Conservation (phyloP, 1,284 basidiomycete genomes). For the Sporisorium graminicola region DNA sequence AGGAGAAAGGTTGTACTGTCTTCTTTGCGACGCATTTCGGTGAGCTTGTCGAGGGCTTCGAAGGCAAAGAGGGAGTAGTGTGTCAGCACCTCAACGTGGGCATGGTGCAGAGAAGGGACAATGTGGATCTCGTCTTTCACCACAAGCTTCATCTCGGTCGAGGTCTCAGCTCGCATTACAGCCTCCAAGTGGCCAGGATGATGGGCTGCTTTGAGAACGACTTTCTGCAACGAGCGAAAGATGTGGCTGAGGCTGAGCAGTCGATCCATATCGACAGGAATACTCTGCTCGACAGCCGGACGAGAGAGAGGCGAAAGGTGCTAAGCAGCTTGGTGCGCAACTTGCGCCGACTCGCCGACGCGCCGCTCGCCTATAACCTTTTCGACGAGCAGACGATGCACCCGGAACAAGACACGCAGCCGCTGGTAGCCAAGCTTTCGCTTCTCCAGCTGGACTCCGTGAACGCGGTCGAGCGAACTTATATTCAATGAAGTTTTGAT, state of each 20-base stretch:
- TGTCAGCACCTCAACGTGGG: conserved; percentile 41
- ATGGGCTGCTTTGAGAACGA: conserved; percentile 31
- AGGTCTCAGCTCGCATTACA: conserved; percentile 47
- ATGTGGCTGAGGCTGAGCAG: conserved; percentile 24
- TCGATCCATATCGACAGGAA: conserved; percentile 2
- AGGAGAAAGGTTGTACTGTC: conserved; percentile 76
- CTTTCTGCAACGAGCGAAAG: conserved; percentile 28
- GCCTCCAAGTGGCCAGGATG: conserved; percentile 49
- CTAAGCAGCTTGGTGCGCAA: conserved; percentile 20
- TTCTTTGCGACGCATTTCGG: conserved; percentile 86
- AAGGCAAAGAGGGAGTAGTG: conserved; percentile 29
- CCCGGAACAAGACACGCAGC: neutral
- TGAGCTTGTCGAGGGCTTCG: conserved; percentile 46
- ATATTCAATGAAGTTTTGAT: neutral
- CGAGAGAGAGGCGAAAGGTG: conserved; percentile 21
- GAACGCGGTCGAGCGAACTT: conserved; percentile 17
- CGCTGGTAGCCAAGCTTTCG: conserved; percentile 17
- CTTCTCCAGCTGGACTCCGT: conserved; percentile 16
- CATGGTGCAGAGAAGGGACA: conserved; percentile 11
- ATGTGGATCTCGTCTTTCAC: conserved; percentile 36
- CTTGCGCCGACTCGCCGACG: conserved; percentile 9
- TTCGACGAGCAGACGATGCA: neutral
- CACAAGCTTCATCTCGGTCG: conserved; percentile 38
- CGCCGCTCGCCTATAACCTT: neutral
- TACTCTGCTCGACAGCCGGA: neutral